Conservation (phyloP, 2,329 filamentous ascomycete species). For the Amauroascus verrucosus region DNA sequence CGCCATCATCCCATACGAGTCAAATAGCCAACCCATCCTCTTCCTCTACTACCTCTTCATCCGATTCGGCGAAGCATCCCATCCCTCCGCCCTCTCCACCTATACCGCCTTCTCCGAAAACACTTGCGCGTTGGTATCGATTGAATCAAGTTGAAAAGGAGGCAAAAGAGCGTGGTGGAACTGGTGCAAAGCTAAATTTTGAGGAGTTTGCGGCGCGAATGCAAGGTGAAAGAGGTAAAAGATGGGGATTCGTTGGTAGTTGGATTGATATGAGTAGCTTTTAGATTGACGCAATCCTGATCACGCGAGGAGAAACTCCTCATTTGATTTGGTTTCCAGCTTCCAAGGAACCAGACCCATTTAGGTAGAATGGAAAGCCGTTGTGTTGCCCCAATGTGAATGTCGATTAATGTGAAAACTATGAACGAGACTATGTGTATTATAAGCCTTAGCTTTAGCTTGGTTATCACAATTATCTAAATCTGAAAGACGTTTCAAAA, state of each 20-base stretch:
- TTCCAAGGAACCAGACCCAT: too few species aligned
- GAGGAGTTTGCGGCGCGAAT: slow-evolving; percentile 71
- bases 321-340: not conserved
- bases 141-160: slow-evolving; percentile 59
- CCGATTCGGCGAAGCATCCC: slow-evolving; percentile 27
- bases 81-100: slow-evolving; percentile 21
- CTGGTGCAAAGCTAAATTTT: slow-evolving; percentile 60
- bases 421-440: not conserved
- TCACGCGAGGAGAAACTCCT: too few species aligned
- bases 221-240: slow-evolving; percentile 54
- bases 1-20: slow-evolving; percentile 23
- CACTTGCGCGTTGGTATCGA: slow-evolving; percentile 37
- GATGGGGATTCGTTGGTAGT: slow-evolving; percentile 70
- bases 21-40: slow-evolving; percentile 22
- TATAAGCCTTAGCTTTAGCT: not conserved
- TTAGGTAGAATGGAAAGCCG: too few species aligned
- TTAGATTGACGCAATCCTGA: slow-evolving; percentile 24
- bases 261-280: slow-evolving; percentile 75
- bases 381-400: too few species aligned
- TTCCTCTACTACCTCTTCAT: slow-evolving; percentile 26
- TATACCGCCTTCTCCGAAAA: slow-evolving; percentile 24
- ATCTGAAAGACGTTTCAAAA: too few species aligned
- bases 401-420: too few species aligned
- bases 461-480: not conserved
- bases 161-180: slow-evolving; percentile 62